Evolutionary conservation across 371 early-diverging fungal species (phyloP).

Genomic region (Mucor sp.): DNA sequence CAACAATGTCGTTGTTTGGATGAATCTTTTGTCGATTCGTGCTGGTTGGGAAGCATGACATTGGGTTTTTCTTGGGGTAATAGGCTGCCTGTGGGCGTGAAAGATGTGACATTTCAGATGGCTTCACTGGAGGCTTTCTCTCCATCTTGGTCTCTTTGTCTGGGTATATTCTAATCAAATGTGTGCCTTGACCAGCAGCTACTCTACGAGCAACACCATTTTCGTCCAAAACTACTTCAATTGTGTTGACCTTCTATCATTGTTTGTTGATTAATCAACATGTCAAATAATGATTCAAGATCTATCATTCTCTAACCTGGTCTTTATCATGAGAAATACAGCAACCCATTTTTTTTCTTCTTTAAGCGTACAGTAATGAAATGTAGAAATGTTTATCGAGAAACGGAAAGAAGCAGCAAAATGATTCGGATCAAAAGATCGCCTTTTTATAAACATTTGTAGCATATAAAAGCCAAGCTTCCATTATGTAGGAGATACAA

Average conservation of each 20-base stretch:
- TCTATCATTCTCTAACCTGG: neutral
- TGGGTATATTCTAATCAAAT: constrained; percentile 30
- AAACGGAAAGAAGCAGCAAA: neutral
- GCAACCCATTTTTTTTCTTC: constrained; percentile 15
- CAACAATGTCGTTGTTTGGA: neutral
- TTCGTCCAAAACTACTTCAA: constrained; percentile 42
- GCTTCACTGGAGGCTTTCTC: constrained; percentile 4
- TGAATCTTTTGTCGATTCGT: neutral
- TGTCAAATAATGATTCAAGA: neutral
- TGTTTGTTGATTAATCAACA: neutral
- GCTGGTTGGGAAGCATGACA: constrained; percentile 6
- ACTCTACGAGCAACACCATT: constrained; percentile 44
- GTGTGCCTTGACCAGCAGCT: constrained; percentile 43
- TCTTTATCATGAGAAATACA: constrained; percentile 24
- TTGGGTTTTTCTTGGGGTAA: constrained; percentile 8
- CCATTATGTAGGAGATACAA: neutral
- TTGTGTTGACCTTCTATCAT: constrained; percentile 26
- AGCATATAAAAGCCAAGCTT: neutral
- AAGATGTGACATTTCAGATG: constrained; percentile 18
- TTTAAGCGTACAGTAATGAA: neutral
- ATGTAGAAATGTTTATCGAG: neutral
- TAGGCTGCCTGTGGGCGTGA: constrained; percentile 10
- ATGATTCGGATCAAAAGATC: neutral
- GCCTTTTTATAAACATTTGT: neutral
- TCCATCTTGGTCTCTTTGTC: constrained; percentile 21